These are phyloP conservation scores for Capsicum chinense DNA, from an alignment of 257 asterid genomes.

Conservation along the genomic window DNA sequence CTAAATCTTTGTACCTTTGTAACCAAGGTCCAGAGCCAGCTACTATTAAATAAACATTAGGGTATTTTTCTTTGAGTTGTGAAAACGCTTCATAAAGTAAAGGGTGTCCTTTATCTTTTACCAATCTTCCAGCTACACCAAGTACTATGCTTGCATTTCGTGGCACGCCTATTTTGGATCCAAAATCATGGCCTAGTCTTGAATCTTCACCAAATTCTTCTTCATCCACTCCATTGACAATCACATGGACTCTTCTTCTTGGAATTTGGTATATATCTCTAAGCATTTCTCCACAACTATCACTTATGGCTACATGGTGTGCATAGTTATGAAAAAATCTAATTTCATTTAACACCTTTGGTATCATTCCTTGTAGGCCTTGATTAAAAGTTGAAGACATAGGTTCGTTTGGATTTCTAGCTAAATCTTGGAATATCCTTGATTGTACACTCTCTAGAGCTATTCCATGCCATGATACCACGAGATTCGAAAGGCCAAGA, in stretches of 20 bases:
- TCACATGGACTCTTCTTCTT: slow-evolving; percentile 70
- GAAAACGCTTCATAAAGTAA: slow-evolving; percentile 76
- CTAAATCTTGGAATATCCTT: slow-evolving; percentile 72
- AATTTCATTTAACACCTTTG: slow-evolving; percentile 76
- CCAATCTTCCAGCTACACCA: slow-evolving; percentile 89
- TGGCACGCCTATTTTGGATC: slow-evolving; percentile 69
- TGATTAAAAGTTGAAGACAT: slow-evolving; percentile 58
- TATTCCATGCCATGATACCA: slow-evolving; percentile 93
- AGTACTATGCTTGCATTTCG: slow-evolving; percentile 70
- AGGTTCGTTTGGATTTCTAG: slow-evolving; percentile 53
- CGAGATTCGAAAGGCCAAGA: slow-evolving; percentile 56
- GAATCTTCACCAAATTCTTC: slow-evolving; percentile 63
- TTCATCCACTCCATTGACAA: slow-evolving; percentile 79
- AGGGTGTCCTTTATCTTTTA: slow-evolving; percentile 93
- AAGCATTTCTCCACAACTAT: slow-evolving; percentile 90
- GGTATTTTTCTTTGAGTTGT: slow-evolving; percentile 49
- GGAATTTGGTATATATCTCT: slow-evolving; percentile 91
- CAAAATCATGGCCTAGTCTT: slow-evolving; percentile 48
- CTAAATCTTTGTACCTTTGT: slow-evolving; percentile 69
- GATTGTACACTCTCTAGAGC: slow-evolving; percentile 91
- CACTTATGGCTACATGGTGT: slow-evolving; percentile 89
- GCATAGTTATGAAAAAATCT: slow-evolving; percentile 75
- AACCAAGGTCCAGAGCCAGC: slow-evolving; percentile 96
- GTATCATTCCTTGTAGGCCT: slow-evolving; percentile 68
- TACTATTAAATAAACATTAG: slow-evolving; percentile 67